Percentiles rank a stretch among this genome's conserved stretches.
These are phyloP conservation scores for Yamadazyma insecticola DNA, from an alignment of 805 yeast genomes.

Conservation along the genomic window DNA sequence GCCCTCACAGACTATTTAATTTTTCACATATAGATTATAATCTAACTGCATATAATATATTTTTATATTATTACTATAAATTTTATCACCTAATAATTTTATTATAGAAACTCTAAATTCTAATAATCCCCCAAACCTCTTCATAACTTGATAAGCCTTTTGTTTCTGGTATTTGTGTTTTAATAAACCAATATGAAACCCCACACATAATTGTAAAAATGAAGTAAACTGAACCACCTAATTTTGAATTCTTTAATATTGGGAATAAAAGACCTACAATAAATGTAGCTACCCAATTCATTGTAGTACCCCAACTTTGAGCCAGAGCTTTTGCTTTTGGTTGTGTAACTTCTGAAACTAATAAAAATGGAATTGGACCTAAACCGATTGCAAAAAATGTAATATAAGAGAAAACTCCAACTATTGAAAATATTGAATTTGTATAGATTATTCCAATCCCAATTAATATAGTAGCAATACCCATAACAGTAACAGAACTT, in stretches of 20 bases:
- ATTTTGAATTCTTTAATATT: constrained; percentile 43
- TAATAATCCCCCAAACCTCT: constrained; percentile 57
- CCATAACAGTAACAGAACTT: constrained; percentile 67
- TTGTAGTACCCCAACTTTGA: constrained; percentile 86
- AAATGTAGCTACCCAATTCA: constrained; percentile 91
- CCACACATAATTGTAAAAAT: constrained; percentile 61
- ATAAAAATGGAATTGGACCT: constrained; percentile 92
- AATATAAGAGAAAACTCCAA: constrained; percentile 69
- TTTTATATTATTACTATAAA: too few relatives aligned
- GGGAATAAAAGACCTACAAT: constrained; percentile 81
- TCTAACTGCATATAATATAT: too few relatives aligned
- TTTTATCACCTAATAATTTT: too few relatives aligned
- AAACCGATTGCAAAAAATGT: constrained; percentile 85
- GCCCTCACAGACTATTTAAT: neutral
- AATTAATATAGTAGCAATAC: constrained; percentile 56
- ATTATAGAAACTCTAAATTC: too few relatives aligned
- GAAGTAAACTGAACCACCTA: constrained; percentile 79
- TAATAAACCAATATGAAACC: constrained; percentile 45
- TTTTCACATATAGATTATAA: too few relatives aligned
- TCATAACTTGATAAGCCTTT: constrained; percentile 58
- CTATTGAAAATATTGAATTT: constrained; percentile 47
- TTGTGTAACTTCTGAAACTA: constrained; percentile 87
- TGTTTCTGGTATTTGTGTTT: constrained; percentile 64
- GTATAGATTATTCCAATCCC: constrained; percentile 57
- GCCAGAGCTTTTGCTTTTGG: constrained; percentile 76